A percentile compares a stretch with the other conserved stretches of the same genome.
These are phyloP conservation scores for Porcisia deanei DNA, from an alignment of 208 protist genomes.

Conservation along the genomic window DNA sequence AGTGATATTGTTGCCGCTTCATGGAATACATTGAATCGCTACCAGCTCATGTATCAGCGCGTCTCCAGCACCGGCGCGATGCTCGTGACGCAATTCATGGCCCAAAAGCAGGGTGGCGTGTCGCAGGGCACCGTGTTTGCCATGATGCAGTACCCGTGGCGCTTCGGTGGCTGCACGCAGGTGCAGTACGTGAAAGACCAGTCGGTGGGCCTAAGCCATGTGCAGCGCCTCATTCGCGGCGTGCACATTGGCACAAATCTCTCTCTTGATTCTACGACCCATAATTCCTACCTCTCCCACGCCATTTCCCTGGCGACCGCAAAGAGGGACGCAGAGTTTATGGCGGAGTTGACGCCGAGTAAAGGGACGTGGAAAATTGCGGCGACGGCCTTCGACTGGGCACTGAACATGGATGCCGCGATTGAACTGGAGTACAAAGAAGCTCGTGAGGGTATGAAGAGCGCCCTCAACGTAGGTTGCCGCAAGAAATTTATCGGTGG, in stretches of 20 bases:
- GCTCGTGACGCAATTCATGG: conserved; percentile 86
- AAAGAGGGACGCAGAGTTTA: conserved; percentile 57
- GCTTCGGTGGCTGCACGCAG: conserved; percentile 78
- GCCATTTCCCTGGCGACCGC: conserved; percentile 60
- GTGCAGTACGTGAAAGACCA: conserved; percentile 89
- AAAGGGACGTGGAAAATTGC: conserved; percentile 87
- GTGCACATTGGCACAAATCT: conserved; percentile 81
- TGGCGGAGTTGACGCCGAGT: conserved; percentile 65
- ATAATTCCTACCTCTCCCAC: conserved; percentile 68
- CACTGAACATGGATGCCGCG: conserved; percentile 57
- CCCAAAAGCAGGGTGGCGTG: conserved; percentile 83
- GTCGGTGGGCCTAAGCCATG: conserved; percentile 70
- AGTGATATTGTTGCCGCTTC: conserved; percentile 76
- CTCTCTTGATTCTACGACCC: conserved; percentile 55
- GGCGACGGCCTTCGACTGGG: conserved; percentile 66
- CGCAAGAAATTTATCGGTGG: conserved; percentile 74
- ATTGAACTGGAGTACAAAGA: conserved; percentile 84
- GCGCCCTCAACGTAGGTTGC: conserved; percentile 70
- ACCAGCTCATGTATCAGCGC: conserved; percentile 89
- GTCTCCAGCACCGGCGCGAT: conserved; percentile 74
- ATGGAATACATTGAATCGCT: conserved; percentile 87
- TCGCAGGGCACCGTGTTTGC: conserved; percentile 79
- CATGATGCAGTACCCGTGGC: conserved; percentile 90
- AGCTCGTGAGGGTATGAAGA: conserved; percentile 58
- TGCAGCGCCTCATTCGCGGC: conserved; percentile 81